Percentiles rank a stretch among this genome's conserved stretches.
These are phyloP conservation scores for Xylariaceae sp. DNA, from an alignment of 2,329 filamentous ascomycete species.

Conservation along the genomic window DNA sequence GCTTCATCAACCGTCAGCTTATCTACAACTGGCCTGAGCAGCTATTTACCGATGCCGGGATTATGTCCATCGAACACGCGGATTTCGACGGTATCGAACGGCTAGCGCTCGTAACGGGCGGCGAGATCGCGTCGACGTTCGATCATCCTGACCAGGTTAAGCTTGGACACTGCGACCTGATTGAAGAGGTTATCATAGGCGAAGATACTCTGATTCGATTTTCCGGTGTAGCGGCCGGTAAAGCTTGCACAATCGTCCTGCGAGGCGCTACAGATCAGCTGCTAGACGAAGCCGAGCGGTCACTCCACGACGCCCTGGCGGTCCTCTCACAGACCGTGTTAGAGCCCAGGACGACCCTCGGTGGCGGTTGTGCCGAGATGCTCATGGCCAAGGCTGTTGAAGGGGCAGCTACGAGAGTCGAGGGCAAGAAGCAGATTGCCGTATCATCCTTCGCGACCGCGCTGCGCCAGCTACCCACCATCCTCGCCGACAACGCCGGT, in stretches of 20 bases:
- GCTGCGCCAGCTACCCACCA: slow-evolving; percentile 88
- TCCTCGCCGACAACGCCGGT: slow-evolving; percentile 94
- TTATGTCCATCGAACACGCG: slow-evolving; percentile 97
- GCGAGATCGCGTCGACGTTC: slow-evolving; percentile 95
- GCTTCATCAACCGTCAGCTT: slow-evolving; percentile 97
- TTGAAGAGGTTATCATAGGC: slow-evolving; percentile 97
- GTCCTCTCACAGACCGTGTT: slow-evolving; percentile 95
- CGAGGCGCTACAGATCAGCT: slow-evolving; percentile 95
- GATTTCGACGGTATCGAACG: slow-evolving; percentile 98
- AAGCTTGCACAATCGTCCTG: slow-evolving; percentile 94
- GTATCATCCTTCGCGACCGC: slow-evolving; percentile 86
- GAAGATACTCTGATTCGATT: slow-evolving; percentile 98
- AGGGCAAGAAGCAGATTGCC: slow-evolving; percentile 93
- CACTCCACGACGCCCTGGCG: slow-evolving; percentile 89
- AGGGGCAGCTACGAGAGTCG: slow-evolving; percentile 84
- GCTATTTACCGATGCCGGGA: slow-evolving; percentile 94
- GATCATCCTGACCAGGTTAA: slow-evolving; percentile 97
- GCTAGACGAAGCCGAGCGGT: slow-evolving; percentile 92
- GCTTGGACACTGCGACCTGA: slow-evolving; percentile 88
- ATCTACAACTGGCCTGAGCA: slow-evolving; percentile 99
- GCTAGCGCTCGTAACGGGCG: slow-evolving; percentile 88
- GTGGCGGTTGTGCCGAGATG: slow-evolving; percentile 97
- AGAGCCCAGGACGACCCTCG: slow-evolving; percentile 88
- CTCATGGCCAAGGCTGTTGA: slow-evolving; percentile 98
- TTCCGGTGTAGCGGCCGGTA: slow-evolving; percentile 86